Evolutionary conservation across 208 protist genomes (phyloP), one percentile per base, ranked within the genome.

Genomic region (Leptomonas seymouri): DNA sequence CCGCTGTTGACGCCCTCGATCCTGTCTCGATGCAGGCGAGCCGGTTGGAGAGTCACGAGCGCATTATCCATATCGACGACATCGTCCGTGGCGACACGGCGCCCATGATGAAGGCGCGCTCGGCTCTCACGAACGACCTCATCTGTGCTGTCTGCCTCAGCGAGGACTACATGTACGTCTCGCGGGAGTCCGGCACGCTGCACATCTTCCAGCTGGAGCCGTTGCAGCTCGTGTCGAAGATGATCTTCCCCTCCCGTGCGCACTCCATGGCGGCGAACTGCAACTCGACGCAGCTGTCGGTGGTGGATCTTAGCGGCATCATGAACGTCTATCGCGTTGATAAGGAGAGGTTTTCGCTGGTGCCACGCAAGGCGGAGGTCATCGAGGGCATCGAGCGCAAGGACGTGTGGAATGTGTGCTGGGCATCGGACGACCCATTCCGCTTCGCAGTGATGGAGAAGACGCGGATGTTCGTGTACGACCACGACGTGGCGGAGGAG

Each of bases 401-500:
- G 76, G 97, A 98, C 54, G 95, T 97, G 16, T 99, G 98, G 98
- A 88, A 93, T 76, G 55, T 98, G 59, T 64, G 70, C 50, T 99
- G 97, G 97, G 86, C 94, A 42, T 65, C 77, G 5, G 98, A 99
- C 74, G 91, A 98, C 74, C 94, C 97, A 14, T 68, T 93, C 55
- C 85, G 95, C 39, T 88, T 99, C 53, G 97, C 93, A 25, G 80
- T 98, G 56, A 98, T 99, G 96, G 97, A 98, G 81, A 98, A 97
- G 81, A 97, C 97, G 28, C 84, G 94, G 59, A 93, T 98, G 89
- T 94, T 92, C 66, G 86, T 99, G 55, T 98, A 98, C 74, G 68
- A 90, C 67, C 87, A 78, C 49, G 67, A 89, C 2, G 87, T 95
- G 16, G 54, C 93, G 16, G 97, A 99, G 82, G 96, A 98, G 75